Conservation (phyloP, 2,329 filamentous ascomycete genomes). For the Alternaria viburni region DNA sequence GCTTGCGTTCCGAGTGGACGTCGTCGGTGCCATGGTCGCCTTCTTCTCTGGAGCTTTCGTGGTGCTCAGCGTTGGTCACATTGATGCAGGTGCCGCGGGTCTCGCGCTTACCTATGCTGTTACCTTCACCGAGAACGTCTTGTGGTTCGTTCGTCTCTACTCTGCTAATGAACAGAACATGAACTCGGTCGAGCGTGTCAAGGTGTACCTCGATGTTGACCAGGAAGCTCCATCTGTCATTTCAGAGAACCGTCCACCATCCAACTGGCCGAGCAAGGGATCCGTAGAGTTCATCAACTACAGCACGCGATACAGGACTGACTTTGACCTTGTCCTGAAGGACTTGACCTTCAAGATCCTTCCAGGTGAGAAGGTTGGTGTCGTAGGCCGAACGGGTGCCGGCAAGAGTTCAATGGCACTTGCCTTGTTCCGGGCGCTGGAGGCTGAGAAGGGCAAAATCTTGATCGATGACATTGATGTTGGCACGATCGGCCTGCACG, state of each 20-base stretch:
- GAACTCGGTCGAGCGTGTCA: conserved; percentile 97
- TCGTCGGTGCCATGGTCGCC: conserved; percentile 86
- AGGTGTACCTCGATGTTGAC: conserved; percentile 95
- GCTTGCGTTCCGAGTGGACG: conserved; percentile 90
- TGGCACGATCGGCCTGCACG: conserved; percentile 85
- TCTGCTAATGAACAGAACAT: conserved; percentile 98
- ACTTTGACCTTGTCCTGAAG: conserved; percentile 85
- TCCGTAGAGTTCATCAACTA: conserved; percentile 88
- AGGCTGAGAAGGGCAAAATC: conserved; percentile 89
- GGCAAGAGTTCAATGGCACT: conserved; percentile 95
- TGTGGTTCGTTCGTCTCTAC: conserved; percentile 96
- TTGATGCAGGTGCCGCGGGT: conserved; percentile 91
- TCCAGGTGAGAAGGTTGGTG: conserved; percentile 89
- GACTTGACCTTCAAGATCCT: conserved; percentile 85
- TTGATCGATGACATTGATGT: conserved; percentile 92
- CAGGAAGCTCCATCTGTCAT: conserved; percentile 85
- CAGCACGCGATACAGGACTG: conserved; percentile 84
- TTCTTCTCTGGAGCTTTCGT: conserved; percentile 96
- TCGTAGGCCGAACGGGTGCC: conserved; percentile 92
- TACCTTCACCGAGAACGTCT: conserved; percentile 93
- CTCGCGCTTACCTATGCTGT: conserved; percentile 95
- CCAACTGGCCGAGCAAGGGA: conserved; percentile 85
- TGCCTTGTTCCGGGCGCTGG: conserved; percentile 89
- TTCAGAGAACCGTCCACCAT: conserved; percentile 76
- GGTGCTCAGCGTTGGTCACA: conserved; percentile 77